These are phyloP conservation scores for Plectosphaerella plurivora DNA, from an alignment of 2,329 filamentous ascomycete species.

Conservation along the genomic window DNA sequence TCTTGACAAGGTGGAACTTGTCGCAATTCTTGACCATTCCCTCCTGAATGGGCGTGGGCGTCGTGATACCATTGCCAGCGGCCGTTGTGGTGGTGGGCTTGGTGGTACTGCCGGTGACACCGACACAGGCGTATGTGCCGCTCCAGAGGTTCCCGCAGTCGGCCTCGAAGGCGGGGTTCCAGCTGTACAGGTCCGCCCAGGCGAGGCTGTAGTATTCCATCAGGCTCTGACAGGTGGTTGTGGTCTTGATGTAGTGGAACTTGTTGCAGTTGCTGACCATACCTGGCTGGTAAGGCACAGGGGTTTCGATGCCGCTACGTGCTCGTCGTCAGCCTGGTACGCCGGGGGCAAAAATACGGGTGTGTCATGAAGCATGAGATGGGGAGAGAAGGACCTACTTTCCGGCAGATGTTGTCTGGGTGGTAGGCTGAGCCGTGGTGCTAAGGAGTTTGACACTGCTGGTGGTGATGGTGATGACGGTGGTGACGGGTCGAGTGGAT, in stretches of 20 bases:
- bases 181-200: neutral
- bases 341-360: no score
- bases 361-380: no score
- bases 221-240: neutral
- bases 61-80: slow-evolving; percentile 4
- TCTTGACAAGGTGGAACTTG: slow-evolving; percentile 5
- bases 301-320: neutral
- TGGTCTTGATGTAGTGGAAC: slow-evolving; percentile 8
- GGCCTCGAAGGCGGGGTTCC: neutral
- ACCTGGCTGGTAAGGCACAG: slow-evolving; percentile 2
- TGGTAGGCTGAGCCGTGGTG: no score
- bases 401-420: no score
- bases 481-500: no score
- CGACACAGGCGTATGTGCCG: slow-evolving; percentile 6
- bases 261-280: slow-evolving; percentile 9
- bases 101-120: slow-evolving; percentile 6
- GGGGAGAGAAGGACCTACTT: no score
- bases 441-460: no score
- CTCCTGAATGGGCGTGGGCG: slow-evolving; percentile 7
- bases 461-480: no score
- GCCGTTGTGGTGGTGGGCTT: slow-evolving; percentile 7
- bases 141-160: neutral
- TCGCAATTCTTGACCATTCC: slow-evolving; percentile 8
- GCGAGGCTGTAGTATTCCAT: neutral
- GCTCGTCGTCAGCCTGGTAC: no score